These are phyloP conservation scores for Arthroderma uncinatum DNA, from an alignment of 2,329 filamentous ascomycete genomes.

Conservation along the genomic window DNA sequence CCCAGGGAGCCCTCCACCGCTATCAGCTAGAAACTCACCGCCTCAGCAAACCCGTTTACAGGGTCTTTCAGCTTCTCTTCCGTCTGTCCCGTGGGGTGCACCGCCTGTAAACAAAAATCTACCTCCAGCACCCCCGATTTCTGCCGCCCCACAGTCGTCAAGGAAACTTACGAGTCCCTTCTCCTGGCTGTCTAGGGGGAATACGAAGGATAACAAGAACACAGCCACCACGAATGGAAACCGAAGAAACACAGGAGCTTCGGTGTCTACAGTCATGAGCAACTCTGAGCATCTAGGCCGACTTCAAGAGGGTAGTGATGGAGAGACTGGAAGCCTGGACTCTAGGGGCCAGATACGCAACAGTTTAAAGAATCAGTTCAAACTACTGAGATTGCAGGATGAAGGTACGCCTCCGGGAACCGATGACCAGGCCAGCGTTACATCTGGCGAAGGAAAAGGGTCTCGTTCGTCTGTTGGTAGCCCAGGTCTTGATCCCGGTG, in stretches of 20 bases:
- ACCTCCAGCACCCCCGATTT: slow-evolving; percentile 28
- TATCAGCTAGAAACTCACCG: slow-evolving; percentile 26
- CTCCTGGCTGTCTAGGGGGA: slow-evolving; percentile 65
- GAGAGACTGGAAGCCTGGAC: slow-evolving; percentile 40
- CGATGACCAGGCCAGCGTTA: slow-evolving; percentile 45
- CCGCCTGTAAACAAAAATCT: slow-evolving; percentile 35
- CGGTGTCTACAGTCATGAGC: slow-evolving; percentile 64
- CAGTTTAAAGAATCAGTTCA: slow-evolving; percentile 68
- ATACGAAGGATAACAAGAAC: slow-evolving; percentile 46
- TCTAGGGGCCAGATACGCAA: slow-evolving; percentile 43
- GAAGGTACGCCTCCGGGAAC: slow-evolving; percentile 51
- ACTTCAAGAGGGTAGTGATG: slow-evolving; percentile 56
- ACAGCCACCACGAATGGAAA: slow-evolving; percentile 41
- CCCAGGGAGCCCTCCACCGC: slow-evolving; percentile 18
- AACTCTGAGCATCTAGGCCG: slow-evolving; percentile 68
- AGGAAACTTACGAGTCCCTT: slow-evolving; percentile 83
- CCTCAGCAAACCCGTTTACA: slow-evolving; percentile 27
- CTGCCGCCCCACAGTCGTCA: slow-evolving; percentile 29
- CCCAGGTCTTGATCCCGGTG: slow-evolving; percentile 40
- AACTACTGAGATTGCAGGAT: slow-evolving; percentile 62
- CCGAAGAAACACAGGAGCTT: slow-evolving; percentile 67
- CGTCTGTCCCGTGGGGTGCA: slow-evolving; percentile 61
- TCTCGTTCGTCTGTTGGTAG: slow-evolving; percentile 35
- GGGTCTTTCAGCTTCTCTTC: slow-evolving; percentile 61
- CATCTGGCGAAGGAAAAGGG: slow-evolving; percentile 32